These are phyloP conservation scores for Forsythia suspensa DNA, from an alignment of 257 asterid species.

Conservation along the genomic window DNA sequence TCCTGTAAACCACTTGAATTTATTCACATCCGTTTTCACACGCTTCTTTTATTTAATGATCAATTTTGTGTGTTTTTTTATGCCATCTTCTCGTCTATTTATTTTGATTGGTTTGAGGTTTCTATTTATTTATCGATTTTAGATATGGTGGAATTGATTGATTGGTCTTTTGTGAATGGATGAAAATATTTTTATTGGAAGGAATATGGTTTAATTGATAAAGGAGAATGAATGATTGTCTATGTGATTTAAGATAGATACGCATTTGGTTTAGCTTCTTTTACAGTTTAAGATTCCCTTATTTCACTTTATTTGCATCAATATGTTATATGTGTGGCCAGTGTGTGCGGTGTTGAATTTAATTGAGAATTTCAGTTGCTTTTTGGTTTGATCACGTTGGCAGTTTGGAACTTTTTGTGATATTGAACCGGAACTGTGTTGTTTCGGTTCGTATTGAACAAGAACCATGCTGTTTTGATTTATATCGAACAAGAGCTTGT, in stretches of 20 bases:
- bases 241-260: background rate
- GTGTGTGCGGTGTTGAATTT: background rate
- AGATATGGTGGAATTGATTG: background rate
- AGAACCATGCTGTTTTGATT: background rate
- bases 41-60: background rate
- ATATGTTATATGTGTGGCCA: background rate
- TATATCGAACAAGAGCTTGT: background rate
- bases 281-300: background rate
- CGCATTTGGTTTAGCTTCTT: background rate
- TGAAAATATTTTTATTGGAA: background rate
- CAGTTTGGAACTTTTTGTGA: background rate
- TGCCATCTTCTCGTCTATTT: background rate
- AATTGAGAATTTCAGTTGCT: background rate
- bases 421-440: background rate
- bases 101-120: background rate
- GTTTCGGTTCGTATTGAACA: background rate
- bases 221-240: background rate
- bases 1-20: constrained; percentile 45
- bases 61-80: background rate
- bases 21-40: background rate
- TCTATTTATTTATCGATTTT: background rate
- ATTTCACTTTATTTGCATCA: background rate
- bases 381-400: background rate
- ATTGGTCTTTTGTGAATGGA: background rate
- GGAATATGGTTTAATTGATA: background rate